phyloP scores from a whole-genome alignment of 1,284 basidiomycete genomes.

The Trametes pubescens region DNA sequence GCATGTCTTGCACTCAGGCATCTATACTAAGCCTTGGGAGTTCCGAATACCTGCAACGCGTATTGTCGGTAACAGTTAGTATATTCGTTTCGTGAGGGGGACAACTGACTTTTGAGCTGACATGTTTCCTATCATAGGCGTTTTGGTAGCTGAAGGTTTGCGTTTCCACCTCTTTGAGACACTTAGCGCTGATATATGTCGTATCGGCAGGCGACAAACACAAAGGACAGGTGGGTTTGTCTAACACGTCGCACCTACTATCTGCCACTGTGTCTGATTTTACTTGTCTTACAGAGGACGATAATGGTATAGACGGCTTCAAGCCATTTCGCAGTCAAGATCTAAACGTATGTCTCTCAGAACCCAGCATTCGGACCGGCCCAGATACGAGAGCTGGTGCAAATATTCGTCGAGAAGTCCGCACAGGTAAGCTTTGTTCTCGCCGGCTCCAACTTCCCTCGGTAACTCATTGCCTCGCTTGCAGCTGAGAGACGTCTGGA shows the following conservation, averaged over 20 bases:
- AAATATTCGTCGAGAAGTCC: conserved; percentile 63
- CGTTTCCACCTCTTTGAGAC: not conserved
- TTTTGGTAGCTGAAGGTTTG: conserved; percentile 24
- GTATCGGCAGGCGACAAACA: conserved; percentile 13
- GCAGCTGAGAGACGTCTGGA: conserved; percentile 42
- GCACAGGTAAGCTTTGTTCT: conserved; percentile 46
- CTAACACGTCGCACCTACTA: too few relatives aligned
- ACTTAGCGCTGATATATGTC: not conserved
- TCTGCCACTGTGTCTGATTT: not conserved
- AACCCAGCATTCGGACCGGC: conserved; percentile 68
- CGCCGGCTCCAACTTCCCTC: not conserved
- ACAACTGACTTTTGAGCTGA: not conserved
- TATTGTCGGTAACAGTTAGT: conserved; percentile 14
- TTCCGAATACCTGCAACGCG: conserved; percentile 5
- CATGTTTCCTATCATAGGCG: conserved; percentile 3
- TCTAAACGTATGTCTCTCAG: conserved; percentile 32
- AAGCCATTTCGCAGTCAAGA: too few relatives aligned
- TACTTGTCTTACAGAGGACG: not conserved
- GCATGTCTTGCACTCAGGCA: conserved; percentile 12
- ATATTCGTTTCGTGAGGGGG: not conserved
- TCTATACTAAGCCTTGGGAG: conserved; percentile 22
- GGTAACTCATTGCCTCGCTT: not conserved
- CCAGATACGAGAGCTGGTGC: conserved; percentile 61
- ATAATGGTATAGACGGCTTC: conserved; percentile 1
- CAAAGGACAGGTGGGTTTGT: conserved; percentile 15